Evolutionary conservation across 2,329 filamentous ascomycete species (phyloP).

Genomic region (Fusarium chaquense): DNA sequence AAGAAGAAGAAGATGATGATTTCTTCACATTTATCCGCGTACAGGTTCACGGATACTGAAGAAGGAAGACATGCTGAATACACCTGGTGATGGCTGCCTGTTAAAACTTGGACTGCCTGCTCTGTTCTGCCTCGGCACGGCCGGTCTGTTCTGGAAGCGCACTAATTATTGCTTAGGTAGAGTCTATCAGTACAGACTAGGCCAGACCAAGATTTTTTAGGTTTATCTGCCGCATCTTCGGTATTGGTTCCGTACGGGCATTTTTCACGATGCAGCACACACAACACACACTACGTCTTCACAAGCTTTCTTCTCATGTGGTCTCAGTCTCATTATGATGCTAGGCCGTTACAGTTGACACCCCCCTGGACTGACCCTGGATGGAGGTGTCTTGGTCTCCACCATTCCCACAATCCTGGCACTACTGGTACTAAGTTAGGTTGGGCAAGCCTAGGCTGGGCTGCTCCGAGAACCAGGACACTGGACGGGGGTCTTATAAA

Average conservation of each 20-base stretch:
- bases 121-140: conserved; percentile 25
- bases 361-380: conserved; percentile 11
- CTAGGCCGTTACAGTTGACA: conserved; percentile 18
- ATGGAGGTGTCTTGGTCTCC: conserved; percentile 21
- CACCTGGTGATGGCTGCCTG: not conserved
- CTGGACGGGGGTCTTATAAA: conserved; percentile 33
- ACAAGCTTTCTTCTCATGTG: conserved; percentile 26
- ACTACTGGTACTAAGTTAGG: not conserved
- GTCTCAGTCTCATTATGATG: not conserved
- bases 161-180: conserved; percentile 12
- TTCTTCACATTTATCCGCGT: conserved; percentile 20
- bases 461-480: conserved; percentile 47
- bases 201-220: conserved; percentile 35
- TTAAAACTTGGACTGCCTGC: conserved; percentile 1
- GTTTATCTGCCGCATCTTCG: conserved; percentile 43
- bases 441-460: conserved; percentile 15
- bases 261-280: conserved; percentile 22
- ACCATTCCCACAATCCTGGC: conserved; percentile 43
- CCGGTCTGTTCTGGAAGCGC: conserved; percentile 18
- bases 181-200: not conserved
- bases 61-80: not conserved
- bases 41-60: conserved; percentile 14
- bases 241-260: conserved; percentile 45
- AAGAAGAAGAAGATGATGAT: not conserved
- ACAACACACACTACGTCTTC: conserved; percentile 18